Evolutionary conservation across 2,329 filamentous ascomycete genomes (phyloP).

Genomic region (Ceratocystis papillata): DNA sequence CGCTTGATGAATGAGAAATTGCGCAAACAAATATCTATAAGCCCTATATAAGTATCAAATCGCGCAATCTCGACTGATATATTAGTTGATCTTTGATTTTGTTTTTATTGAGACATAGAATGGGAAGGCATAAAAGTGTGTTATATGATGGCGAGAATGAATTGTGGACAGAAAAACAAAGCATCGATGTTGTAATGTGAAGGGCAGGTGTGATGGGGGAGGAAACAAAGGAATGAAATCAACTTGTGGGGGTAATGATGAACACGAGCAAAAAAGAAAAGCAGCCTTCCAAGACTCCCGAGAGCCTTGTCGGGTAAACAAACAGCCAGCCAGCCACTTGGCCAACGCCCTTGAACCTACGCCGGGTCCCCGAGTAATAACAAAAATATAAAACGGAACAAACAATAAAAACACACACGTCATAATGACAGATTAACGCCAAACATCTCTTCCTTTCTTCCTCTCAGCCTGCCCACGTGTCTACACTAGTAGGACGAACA

Average conservation of each 20-base stretch:
- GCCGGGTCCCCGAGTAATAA: slow-evolving; percentile 18
- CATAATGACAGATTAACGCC: slow-evolving; percentile 2
- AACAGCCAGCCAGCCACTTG: slow-evolving; percentile 23
- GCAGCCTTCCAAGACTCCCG: neutral
- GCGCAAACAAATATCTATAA: neutral
- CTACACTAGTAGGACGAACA: slow-evolving; percentile 11
- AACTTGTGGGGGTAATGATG: neutral
- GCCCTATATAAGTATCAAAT: neutral
- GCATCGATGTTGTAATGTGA: slow-evolving; percentile 7
- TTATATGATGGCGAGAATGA: neutral
- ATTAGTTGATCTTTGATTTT: neutral
- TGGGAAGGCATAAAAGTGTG: neutral
- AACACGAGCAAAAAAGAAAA: slow-evolving; percentile 14
- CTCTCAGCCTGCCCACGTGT: neutral
- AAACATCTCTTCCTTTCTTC: slow-evolving; percentile 1
- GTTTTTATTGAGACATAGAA: slow-evolving; percentile 6
- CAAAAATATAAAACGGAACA: slow-evolving; percentile 1
- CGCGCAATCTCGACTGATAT: neutral
- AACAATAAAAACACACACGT: neutral
- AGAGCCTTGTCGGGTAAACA: slow-evolving; percentile 8
- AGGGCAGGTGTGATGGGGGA: neutral
- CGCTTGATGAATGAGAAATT: slow-evolving; percentile 33
- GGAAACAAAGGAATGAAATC: slow-evolving; percentile 9
- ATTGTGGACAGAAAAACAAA: neutral
- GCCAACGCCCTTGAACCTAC: slow-evolving; percentile 19